phyloP scores from a whole-genome alignment of 2,329 filamentous ascomycete genomes.

The Lachnellula occidentalis region DNA sequence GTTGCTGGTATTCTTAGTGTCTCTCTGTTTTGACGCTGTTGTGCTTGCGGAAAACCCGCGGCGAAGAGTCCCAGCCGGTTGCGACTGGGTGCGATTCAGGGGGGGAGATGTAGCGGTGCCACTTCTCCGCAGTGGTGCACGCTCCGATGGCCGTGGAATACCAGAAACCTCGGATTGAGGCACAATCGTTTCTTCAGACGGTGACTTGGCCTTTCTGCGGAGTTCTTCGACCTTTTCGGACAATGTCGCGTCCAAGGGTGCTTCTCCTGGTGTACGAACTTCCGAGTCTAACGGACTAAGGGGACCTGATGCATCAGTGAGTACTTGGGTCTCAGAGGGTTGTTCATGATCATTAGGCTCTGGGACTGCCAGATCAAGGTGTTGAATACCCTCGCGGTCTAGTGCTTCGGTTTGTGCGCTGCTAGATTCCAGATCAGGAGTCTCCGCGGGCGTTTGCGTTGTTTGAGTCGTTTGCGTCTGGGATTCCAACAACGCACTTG shows the following conservation, averaged over 20 bases:
- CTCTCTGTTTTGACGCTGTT: slow-evolving; percentile 15
- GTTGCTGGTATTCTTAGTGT: slow-evolving; percentile 10
- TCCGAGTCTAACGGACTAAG: slow-evolving; percentile 7
- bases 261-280: neutral
- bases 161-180: slow-evolving; percentile 23
- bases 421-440: neutral
- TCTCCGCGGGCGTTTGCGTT: neutral
- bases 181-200: slow-evolving; percentile 8
- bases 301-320: slow-evolving; percentile 7
- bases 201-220: slow-evolving; percentile 7
- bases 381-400: slow-evolving; percentile 50
- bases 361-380: slow-evolving; percentile 53
- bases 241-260: slow-evolving; percentile 20
- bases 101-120: slow-evolving; percentile 26
- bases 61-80: slow-evolving; percentile 30
- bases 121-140: slow-evolving; percentile 20
- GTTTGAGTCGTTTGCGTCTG: neutral
- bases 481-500: neutral
- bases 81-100: slow-evolving; percentile 30
- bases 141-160: slow-evolving; percentile 30
- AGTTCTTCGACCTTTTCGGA: slow-evolving; percentile 29
- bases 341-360: slow-evolving; percentile 10
- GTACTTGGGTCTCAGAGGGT: slow-evolving; percentile 5
- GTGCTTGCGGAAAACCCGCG: slow-evolving; percentile 23
- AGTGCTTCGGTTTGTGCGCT: slow-evolving; percentile 29